phyloP scores from a whole-genome alignment of 108 stramenopile genomes.

The Cyclotella distinguenda region DNA sequence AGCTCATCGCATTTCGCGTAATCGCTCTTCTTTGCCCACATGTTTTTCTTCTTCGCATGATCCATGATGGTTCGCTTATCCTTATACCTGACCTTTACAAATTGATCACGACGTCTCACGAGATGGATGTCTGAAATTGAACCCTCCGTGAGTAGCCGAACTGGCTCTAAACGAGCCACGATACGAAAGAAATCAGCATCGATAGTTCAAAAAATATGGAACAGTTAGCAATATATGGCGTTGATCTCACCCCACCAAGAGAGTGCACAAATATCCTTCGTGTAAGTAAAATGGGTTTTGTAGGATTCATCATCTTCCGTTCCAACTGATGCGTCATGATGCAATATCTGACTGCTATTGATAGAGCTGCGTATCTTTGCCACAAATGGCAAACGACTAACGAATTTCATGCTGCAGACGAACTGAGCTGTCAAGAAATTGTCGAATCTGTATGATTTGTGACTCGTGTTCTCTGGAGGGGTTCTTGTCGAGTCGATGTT shows the following conservation, averaged over 20 bases:
- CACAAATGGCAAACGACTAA: neutral
- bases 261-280: neutral
- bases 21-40: neutral
- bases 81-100: neutral
- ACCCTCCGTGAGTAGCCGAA: neutral
- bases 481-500: no score
- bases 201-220: no score
- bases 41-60: neutral
- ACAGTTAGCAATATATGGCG: no score
- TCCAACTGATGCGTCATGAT: neutral
- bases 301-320: neutral
- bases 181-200: no score
- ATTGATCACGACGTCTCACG: neutral
- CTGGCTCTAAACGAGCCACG: no score
- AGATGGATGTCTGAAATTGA: constrained; percentile 4
- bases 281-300: neutral
- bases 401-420: neutral
- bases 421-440: neutral
- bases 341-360: neutral
- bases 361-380: neutral
- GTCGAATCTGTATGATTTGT: no score
- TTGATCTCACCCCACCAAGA: constrained; percentile 6
- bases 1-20: constrained; percentile 4
- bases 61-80: neutral
- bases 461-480: no score